Evolutionary conservation across 345 rosid genomes (phyloP), one percentile per base, ranked within the genome.

Genomic region (Euphorbia peplus): DNA sequence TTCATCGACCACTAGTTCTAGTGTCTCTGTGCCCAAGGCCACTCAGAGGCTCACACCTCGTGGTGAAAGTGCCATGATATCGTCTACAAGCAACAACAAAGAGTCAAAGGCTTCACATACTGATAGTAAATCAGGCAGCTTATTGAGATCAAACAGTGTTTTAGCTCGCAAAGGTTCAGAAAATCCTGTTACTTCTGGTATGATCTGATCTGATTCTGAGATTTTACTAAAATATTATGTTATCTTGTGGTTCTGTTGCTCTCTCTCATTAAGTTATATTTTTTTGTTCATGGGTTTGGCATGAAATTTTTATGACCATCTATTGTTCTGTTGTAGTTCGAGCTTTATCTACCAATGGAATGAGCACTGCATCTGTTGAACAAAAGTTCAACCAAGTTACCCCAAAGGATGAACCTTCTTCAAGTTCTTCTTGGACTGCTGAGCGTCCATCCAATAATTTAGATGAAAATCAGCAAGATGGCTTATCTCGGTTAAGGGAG

Each of bases 1-100:
- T 70, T 72, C 78, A 56, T n/a, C 72, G 44, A 63, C 68, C 22
- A 66, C 68, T 28, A 80, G 72, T 79, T 77, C 88, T 69, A 74
- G 73, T 39, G 71, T 55, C 21, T 77, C 84, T 4, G 72, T 70
- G 22, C 69, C 85, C 47, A 80, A 83, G 80, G 71, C 68, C 54
- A 93, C 86, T 68, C 92, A 85, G 57, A 91, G 83, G 83, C 76
- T 74, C 41, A 61, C 83, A 48, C 68, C 88, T 56, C 84, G 83
- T 46, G 75, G 86, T 79, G 90, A 88, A 54, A 60, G 67, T 64
- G 68, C 55, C 19, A 53, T 73, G 29, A 47, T 67, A 75, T 66
- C 90, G 63, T 76, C 82, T 76, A 73, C 75, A 46, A 79, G 80
- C 71, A 83, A 73, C 78, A 68, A 59, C 77, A 80, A 80, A 63